These are phyloP conservation scores for Mycena pura DNA, from an alignment of 768 basidiomycete species.

Conservation along the genomic window DNA sequence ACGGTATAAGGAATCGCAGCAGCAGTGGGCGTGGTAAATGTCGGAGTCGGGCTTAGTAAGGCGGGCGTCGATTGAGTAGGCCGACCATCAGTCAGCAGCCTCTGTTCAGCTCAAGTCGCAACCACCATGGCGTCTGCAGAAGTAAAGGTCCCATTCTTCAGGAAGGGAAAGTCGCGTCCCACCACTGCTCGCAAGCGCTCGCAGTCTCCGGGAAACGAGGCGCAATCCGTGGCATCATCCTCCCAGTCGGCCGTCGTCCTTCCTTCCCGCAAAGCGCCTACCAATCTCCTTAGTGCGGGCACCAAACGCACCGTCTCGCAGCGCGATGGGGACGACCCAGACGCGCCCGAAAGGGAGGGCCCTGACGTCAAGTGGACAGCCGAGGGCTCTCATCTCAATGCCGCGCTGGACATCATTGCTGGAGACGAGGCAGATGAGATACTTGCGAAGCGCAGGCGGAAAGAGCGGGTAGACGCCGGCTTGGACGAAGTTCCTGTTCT, in stretches of 20 bases:
- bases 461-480: constrained; percentile 56
- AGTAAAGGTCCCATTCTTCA: constrained; percentile 85
- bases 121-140: constrained; percentile 46
- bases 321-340: constrained; percentile 46
- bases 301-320: constrained; percentile 67
- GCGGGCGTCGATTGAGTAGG: too few relatives aligned
- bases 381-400: constrained; percentile 74
- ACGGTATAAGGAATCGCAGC: not conserved
- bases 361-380: constrained; percentile 83
- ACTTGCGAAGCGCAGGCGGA: constrained; percentile 70
- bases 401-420: constrained; percentile 77
- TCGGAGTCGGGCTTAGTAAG: too few relatives aligned
- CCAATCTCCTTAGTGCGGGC: constrained; percentile 80
- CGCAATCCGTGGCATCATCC: constrained; percentile 40
- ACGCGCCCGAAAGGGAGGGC: constrained; percentile 62
- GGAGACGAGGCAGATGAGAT: constrained; percentile 84
- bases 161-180: constrained; percentile 82
- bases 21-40: too few relatives aligned
- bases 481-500: constrained; percentile 66
- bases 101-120: too few relatives aligned
- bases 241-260: constrained; percentile 77
- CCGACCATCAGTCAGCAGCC: too few relatives aligned
- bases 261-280: constrained; percentile 70
- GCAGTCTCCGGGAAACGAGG: constrained; percentile 50
- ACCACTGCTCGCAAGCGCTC: constrained; percentile 80